phyloP scores from a whole-genome alignment of 208 protist genomes.

The Leishmania arabica region DNA sequence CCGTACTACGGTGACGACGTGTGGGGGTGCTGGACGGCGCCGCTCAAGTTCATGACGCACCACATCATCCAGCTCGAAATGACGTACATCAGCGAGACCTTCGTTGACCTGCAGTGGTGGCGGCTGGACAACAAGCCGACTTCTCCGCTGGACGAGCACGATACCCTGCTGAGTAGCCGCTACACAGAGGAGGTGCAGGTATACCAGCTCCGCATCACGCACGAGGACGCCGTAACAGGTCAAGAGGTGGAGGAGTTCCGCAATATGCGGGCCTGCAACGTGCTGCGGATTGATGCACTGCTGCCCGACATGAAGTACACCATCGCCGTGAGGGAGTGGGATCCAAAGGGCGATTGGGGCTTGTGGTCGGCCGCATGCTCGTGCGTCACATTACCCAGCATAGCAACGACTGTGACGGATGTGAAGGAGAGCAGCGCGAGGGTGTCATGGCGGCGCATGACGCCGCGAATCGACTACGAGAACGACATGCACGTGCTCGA shows the following conservation, averaged over 20 bases:
- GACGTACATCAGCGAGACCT: constrained; percentile 86
- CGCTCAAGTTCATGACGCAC: constrained; percentile 91
- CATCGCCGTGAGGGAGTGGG: constrained; percentile 90
- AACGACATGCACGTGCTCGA: constrained; percentile 87
- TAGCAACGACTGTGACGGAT: constrained; percentile 56
- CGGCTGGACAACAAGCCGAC: constrained; percentile 83
- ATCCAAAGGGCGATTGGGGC: constrained; percentile 88
- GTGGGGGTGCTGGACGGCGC: constrained; percentile 83
- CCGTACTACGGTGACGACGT: constrained; percentile 73
- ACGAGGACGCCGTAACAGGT: constrained; percentile 53
- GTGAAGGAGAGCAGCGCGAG: constrained; percentile 83
- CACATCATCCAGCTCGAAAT: constrained; percentile 92
- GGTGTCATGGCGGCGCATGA: constrained; percentile 64
- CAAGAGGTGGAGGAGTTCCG: constrained; percentile 69
- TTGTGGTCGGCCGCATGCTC: constrained; percentile 82
- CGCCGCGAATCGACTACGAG: constrained; percentile 80
- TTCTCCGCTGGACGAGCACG: constrained; percentile 47
- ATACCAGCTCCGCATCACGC: constrained; percentile 80
- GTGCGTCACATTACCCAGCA: constrained; percentile 85
- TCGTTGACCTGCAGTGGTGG: constrained; percentile 91
- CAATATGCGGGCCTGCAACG: constrained; percentile 73
- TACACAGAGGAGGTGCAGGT: constrained; percentile 61
- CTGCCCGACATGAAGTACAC: constrained; percentile 90
- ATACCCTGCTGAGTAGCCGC: constrained; percentile 58
- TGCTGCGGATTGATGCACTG: constrained; percentile 80